phyloP scores from a whole-genome alignment of 495 filamentous ascomycete species.

The Neurospora sp. region DNA sequence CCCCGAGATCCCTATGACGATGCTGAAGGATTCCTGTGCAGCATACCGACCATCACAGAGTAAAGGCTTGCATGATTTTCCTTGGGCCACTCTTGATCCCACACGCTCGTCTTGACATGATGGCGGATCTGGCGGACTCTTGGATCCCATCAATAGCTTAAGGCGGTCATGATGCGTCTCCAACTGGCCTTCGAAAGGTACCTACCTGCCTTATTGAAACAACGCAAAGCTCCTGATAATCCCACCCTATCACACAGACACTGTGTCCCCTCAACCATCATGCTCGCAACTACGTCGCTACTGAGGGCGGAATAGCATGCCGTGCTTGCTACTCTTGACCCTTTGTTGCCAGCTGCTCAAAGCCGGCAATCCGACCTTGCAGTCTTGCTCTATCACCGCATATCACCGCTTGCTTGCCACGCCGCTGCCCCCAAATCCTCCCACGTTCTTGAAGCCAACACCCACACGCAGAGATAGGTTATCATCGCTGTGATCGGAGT shows the following conservation, averaged over 20 bases:
- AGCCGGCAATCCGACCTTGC: not conserved
- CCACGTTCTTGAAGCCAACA: not conserved
- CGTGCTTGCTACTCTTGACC: not conserved
- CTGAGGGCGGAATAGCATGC: not conserved
- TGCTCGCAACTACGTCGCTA: not conserved
- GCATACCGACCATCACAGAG: not conserved
- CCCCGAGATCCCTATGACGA: not conserved
- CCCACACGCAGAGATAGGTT: not conserved
- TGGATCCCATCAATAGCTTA: not conserved
- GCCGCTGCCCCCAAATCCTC: not conserved
- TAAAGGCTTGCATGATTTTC: not conserved
- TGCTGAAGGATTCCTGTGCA: not conserved
- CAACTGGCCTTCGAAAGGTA: not conserved
- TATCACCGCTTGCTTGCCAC: not conserved
- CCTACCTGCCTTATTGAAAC: not conserved
- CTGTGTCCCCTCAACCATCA: not conserved
- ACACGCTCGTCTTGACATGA: not conserved
- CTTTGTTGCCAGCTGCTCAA: not conserved
- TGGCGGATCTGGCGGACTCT: not conserved
- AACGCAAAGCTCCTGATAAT: not conserved
- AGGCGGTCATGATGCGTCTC: not conserved
- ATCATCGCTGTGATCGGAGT: not conserved
- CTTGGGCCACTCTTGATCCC: not conserved
- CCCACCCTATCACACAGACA: not conserved
- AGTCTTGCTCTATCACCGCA: not conserved